Conservation (phyloP, 2,329 filamentous ascomycete species). For the Harringtonia aguacate region DNA sequence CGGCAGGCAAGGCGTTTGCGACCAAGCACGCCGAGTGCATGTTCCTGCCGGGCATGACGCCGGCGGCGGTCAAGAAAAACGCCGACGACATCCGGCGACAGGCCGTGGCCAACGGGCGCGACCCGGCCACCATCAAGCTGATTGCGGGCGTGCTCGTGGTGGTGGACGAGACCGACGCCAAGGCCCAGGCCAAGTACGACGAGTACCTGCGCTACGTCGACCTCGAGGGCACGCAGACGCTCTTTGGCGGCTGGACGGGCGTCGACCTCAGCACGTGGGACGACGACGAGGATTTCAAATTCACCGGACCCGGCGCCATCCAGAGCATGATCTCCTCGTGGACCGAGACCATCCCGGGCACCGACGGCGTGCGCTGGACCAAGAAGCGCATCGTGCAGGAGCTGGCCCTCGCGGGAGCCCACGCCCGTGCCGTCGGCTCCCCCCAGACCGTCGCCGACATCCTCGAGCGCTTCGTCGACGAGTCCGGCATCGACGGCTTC, state of each 20-base stretch:
- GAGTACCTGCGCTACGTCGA: conserved; percentile 5
- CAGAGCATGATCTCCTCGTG: conserved; percentile 4
- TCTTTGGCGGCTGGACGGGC: conserved; percentile 13
- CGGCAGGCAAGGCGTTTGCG: conserved; percentile 12
- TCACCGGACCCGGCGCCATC: conserved; percentile 4
- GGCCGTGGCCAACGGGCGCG: conserved; percentile 9
- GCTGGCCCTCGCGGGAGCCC: conserved; percentile 13
- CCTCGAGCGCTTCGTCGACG: conserved; percentile 55
- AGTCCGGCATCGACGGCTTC: conserved; percentile 65
- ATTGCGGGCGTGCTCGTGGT: conserved; percentile 12
- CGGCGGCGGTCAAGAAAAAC: neutral
- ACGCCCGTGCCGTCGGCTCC: conserved; percentile 44
- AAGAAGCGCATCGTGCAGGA: conserved; percentile 10
- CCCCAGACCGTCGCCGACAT: conserved; percentile 54
- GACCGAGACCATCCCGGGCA: neutral
- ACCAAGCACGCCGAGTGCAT: conserved; percentile 15
- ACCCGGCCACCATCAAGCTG: conserved; percentile 12
- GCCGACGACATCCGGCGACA: conserved; percentile 4
- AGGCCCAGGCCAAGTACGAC: conserved; percentile 14
- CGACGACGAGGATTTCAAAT: conserved; percentile 13
- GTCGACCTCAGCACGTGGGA: conserved; percentile 14
- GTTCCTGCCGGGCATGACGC: conserved; percentile 11
- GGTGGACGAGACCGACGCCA: conserved; percentile 12
- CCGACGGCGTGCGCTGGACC: conserved; percentile 8
- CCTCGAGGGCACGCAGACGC: conserved; percentile 1